A percentile compares a stretch with the other conserved stretches of the same genome.
phyloP scores from a whole-genome alignment of 768 basidiomycete genomes.

The Gautieria morchelliformis region DNA sequence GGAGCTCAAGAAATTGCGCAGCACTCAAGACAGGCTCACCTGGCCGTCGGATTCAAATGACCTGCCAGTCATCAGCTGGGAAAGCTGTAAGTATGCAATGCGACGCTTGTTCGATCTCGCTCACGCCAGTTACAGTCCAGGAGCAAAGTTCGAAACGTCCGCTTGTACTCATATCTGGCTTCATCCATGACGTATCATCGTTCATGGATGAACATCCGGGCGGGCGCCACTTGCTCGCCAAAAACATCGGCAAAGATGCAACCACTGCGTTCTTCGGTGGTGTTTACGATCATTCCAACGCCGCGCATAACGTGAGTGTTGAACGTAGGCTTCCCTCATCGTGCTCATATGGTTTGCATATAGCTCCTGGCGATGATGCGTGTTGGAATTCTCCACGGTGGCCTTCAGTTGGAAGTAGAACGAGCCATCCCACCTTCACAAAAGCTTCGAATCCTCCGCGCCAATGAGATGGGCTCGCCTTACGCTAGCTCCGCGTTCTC shows the following conservation, averaged over 20 bases:
- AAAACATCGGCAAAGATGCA: slow-evolving; percentile 83
- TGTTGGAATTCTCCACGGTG: slow-evolving; percentile 46
- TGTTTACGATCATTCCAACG: slow-evolving; percentile 82
- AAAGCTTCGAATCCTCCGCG: slow-evolving; percentile 58
- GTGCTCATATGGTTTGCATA: slow-evolving; percentile 1
- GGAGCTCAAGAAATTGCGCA: slow-evolving; percentile 80
- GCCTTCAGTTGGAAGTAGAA: slow-evolving; percentile 43
- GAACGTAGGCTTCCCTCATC: neutral
- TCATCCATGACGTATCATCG: slow-evolving; percentile 80
- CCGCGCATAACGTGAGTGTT: slow-evolving; percentile 66
- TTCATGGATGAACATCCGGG: slow-evolving; percentile 92
- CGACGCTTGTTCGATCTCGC: neutral
- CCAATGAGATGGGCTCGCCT: slow-evolving; percentile 36
- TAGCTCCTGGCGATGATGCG: slow-evolving; percentile 51
- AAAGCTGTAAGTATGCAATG: slow-evolving; percentile 50
- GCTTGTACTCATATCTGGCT: slow-evolving; percentile 79
- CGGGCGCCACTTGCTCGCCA: slow-evolving; percentile 73
- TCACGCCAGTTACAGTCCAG: slow-evolving; percentile 42
- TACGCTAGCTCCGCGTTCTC: slow-evolving; percentile 3
- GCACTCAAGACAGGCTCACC: slow-evolving; percentile 60
- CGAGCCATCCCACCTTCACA: slow-evolving; percentile 60
- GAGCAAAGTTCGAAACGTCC: slow-evolving; percentile 73
- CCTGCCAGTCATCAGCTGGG: slow-evolving; percentile 79
- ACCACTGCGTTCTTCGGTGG: slow-evolving; percentile 93
- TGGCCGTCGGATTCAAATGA: slow-evolving; percentile 77